A percentile compares a stretch with the other conserved stretches of the same genome.
phyloP scores from a whole-genome alignment of 1,284 basidiomycete species.

The Cryptococcus hybrid region DNA sequence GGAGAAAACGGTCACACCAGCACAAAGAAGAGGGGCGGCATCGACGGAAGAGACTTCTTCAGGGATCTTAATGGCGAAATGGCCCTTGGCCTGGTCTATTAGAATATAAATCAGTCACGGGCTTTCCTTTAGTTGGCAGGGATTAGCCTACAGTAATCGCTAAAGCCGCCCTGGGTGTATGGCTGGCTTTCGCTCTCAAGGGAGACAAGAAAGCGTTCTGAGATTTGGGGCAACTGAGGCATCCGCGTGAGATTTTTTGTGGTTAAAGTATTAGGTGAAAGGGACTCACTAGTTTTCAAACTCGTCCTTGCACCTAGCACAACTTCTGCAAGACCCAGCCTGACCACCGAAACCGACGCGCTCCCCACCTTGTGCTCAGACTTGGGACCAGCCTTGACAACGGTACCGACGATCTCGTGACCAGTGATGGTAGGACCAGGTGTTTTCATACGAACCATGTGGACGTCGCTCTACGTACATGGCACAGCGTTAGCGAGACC shows the following conservation, averaged over 20 bases:
- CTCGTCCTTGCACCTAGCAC: constrained; percentile 45
- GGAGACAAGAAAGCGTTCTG: too few relatives aligned
- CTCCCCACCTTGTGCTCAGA: constrained; percentile 39
- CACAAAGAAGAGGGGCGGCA: constrained; percentile 54
- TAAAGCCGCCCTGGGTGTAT: constrained; percentile 49
- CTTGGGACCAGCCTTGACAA: constrained; percentile 24
- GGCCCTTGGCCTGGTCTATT: constrained; percentile 43
- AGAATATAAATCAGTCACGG: constrained; percentile 53
- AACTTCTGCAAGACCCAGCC: constrained; percentile 50
- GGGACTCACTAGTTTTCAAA: constrained; percentile 20
- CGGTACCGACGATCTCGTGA: constrained; percentile 35
- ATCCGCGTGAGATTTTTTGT: background rate
- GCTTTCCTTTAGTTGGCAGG: constrained; percentile 35
- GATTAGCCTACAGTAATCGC: constrained; percentile 23
- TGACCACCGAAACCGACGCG: constrained; percentile 54
- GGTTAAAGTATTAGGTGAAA: constrained; percentile 15
- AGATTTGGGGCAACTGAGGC: too few relatives aligned
- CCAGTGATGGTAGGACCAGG: constrained; percentile 19
- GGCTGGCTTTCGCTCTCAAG: constrained; percentile 32
- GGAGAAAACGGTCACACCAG: constrained; percentile 53
- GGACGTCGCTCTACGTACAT: constrained; percentile 16
- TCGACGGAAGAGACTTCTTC: constrained; percentile 57
- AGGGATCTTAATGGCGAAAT: constrained; percentile 63
- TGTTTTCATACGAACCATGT: constrained; percentile 18
- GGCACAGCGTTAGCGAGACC: constrained; percentile 12